These are phyloP conservation scores for Oryza meyeriana DNA, from an alignment of 176 grass and related monocot species.

Conservation along the genomic window DNA sequence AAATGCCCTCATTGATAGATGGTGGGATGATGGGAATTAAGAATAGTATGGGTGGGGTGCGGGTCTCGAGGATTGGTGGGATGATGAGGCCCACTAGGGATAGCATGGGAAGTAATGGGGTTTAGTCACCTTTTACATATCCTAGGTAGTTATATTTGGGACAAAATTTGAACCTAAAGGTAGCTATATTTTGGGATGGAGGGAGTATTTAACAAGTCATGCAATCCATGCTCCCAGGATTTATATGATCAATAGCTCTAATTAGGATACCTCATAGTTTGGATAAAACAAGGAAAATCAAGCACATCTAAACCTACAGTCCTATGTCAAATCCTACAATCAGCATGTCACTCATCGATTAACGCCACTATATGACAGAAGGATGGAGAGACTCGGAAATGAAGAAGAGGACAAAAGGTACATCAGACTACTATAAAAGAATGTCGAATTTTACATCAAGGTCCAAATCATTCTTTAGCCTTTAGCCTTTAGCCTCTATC, in stretches of 20 bases:
- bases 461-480: slow-evolving; percentile 10
- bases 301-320: neutral
- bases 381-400: neutral
- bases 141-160: no score
- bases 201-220: neutral
- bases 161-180: no score
- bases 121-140: no score
- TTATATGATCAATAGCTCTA: neutral
- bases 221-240: neutral
- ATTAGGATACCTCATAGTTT: neutral
- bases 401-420: neutral
- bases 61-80: no score
- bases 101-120: no score
- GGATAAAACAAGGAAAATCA: neutral
- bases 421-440: neutral
- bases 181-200: no score
- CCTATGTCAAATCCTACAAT: neutral
- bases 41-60: no score
- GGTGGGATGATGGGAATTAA: no score
- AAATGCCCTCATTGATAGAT: no score
- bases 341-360: neutral
- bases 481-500: neutral
- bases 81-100: no score
- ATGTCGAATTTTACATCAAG: neutral
- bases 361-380: neutral